These are phyloP conservation scores for Candida ortonii DNA, from an alignment of 805 yeast species.

Conservation along the genomic window DNA sequence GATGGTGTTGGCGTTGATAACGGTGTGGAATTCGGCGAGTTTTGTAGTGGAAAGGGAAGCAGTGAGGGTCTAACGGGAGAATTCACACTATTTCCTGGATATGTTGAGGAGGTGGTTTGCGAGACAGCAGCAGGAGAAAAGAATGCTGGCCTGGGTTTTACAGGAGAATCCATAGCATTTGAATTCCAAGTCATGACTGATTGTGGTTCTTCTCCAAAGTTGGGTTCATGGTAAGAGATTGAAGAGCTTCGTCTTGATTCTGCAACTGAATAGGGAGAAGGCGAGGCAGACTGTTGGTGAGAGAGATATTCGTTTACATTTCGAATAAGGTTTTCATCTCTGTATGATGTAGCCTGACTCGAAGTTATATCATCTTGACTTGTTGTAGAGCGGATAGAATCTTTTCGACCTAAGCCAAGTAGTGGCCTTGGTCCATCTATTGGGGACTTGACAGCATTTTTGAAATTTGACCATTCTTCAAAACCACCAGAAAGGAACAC, in stretches of 20 bases:
- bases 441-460: constrained; percentile 20
- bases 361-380: constrained; percentile 16
- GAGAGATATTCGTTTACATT: constrained; percentile 24
- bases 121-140: constrained; percentile 17
- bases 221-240: constrained; percentile 5
- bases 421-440: constrained; percentile 20
- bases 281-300: constrained; percentile 11
- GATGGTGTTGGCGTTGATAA: constrained; percentile 10
- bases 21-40: not conserved
- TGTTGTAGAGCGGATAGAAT: constrained; percentile 9
- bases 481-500: constrained; percentile 58
- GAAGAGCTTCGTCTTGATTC: constrained; percentile 6
- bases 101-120: constrained; percentile 8
- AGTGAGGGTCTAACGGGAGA: constrained; percentile 8
- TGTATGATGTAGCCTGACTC: constrained; percentile 14
- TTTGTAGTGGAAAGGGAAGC: constrained; percentile 8
- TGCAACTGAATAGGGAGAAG: constrained; percentile 15
- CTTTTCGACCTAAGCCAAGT: constrained; percentile 14
- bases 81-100: not conserved
- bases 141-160: constrained; percentile 22
- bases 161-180: constrained; percentile 12
- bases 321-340: constrained; percentile 17
- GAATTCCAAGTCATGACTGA: constrained; percentile 1
- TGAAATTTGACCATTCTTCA: constrained; percentile 51
- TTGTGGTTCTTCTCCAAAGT: constrained; percentile 1